These are phyloP conservation scores for Moniliophthora roreri DNA, from an alignment of 1,284 basidiomycete genomes.

Conservation along the genomic window DNA sequence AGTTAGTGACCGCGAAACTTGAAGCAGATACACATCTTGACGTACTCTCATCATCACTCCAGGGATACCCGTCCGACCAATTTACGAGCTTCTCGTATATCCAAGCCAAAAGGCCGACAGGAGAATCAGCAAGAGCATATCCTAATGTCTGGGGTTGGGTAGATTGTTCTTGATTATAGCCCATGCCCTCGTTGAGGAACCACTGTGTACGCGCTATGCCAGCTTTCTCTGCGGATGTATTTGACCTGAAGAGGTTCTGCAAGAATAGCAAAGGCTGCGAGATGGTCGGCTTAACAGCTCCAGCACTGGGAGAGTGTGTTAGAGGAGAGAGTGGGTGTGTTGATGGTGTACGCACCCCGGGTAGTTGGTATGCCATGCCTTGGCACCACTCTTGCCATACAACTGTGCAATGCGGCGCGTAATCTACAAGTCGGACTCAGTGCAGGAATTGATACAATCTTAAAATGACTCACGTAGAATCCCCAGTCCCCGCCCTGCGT, in stretches of 20 bases:
- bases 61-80: conserved; percentile 49
- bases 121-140: conserved; percentile 51
- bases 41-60: conserved; percentile 50
- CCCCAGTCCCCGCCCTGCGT: conserved; percentile 60
- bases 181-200: conserved; percentile 34
- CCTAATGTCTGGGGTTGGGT: conserved; percentile 58
- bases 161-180: conserved; percentile 43
- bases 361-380: conserved; percentile 42
- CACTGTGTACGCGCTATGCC: conserved; percentile 29
- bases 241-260: conserved; percentile 25
- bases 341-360: conserved; percentile 23
- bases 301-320: neutral
- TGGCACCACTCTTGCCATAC: conserved; percentile 34
- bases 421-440: conserved; percentile 22
- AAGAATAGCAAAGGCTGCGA: conserved; percentile 27
- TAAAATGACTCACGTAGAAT: conserved; percentile 9
- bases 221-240: conserved; percentile 30
- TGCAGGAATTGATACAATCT: neutral
- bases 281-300: neutral
- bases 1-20: too few species aligned
- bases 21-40: conserved; percentile 12
- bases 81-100: conserved; percentile 53
- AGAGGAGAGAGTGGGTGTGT: neutral
- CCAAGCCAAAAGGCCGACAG: conserved; percentile 55
- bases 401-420: conserved; percentile 28